Evolutionary conservation across 2,329 filamentous ascomycete species (phyloP), one percentile per base, ranked within the genome.

Genomic region (Pestalotiopsis sp.): DNA sequence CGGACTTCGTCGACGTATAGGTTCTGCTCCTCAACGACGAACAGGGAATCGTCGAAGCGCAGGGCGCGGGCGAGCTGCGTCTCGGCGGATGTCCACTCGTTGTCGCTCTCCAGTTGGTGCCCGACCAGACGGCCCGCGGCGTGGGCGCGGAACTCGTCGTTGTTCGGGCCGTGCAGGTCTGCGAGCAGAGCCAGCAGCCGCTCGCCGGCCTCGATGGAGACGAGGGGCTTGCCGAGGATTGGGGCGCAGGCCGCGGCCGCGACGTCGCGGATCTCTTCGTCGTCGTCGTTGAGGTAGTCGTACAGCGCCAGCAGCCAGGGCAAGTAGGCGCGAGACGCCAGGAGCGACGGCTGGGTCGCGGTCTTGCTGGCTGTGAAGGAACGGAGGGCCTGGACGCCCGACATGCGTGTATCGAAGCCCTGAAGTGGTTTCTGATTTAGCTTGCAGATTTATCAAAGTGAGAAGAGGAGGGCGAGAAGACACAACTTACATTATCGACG

Each of bases 21-120:
- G 77, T 99, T 99, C 77, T 97, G 94, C 78, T 97, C 95, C 80
- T 99, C 96, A 67, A 94, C 87, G 0, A 88, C 91, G 77, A 99
- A 99, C 0, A 99, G 87, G 3, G 90, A 85, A 71, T 90, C 88
- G 75, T 93, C 88, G 73, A 86, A 83, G 67, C 81, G 79, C 74
- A 89, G 77, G 3, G 87, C 85, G 9, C 76, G 71, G 3, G 75
- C 70, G 23, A 91, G 80, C 68, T 85, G 82, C 1, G 72, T 64
- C 27, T 76, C 75, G 0, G 83, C 81, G 0, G 81, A 64, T 4
- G 72, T 57, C 75, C 77, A 77, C 4, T 71, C 61, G 67, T 59
- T 17, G 49, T 69, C n/a, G 68, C n/a, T 41, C 39, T 17, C 20
- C 39, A 38, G 13, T 23, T 13, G 59, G 49, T 76, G 72, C 20